Evolutionary conservation across 495 filamentous ascomycete species (phyloP), one percentile per base, ranked within the genome.

Genomic region (Neurospora sp.): DNA sequence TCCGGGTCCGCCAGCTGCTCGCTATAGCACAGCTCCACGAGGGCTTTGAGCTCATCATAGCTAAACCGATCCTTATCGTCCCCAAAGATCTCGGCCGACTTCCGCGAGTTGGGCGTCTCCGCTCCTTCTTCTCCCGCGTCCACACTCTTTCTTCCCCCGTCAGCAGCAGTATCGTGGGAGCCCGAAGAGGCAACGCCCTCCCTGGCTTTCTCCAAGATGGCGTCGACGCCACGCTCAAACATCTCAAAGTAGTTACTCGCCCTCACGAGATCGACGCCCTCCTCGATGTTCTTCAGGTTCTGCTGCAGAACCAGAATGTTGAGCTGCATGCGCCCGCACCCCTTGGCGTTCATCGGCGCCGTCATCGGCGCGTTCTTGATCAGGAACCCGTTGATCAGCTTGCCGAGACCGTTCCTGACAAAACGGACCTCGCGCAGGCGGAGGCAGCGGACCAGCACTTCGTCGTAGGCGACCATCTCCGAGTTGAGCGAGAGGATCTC

Each of bases 301-400:
- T 98, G 96, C 78, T 97, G 94, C 39, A 99, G 83, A 68, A 99
- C 96, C 9, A 97, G 85, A 65, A 98, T 93, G 77, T 98, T 96
- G 39, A 98, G 87, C 76, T 93, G 90, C 85, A 98, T 91, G 8
- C 93, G 87, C 27, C 89, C 86, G 74, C 90, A 92, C 18, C 96
- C 96, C 71, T 90, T 80, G 61, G 82, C 76, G 73, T 84, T 84
- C 74, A 87, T 84, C 39, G 83, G 84, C 74, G 85, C 83, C 59
- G 83, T 83, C 72, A 84, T 81, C 3, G 75, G 73, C 38, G 82
- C 82, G 75, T 82, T 82, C 71, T 79, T 75, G 69, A 85, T 78
- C 14, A 85, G 80, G 76, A 82, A 86, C 41, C 76, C 77, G 75
- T 83, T 82, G 72, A 82, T 80, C 41, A 82, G 81, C 14, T 83